phyloP scores from a whole-genome alignment of 2,329 filamentous ascomycete genomes.

The Cercospora zeina region DNA sequence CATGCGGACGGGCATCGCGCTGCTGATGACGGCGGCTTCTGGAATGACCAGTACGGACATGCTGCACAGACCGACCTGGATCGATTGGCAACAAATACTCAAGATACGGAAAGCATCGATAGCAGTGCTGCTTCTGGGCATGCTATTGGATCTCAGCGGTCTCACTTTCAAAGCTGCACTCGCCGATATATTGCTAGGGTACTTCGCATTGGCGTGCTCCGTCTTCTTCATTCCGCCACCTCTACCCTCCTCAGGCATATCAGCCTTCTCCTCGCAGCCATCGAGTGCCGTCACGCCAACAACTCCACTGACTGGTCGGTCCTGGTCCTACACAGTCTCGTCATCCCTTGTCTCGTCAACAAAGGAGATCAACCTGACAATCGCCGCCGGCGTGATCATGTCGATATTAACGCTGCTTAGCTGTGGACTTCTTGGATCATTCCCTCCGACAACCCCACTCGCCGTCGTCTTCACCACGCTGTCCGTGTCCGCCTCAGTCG shows the following conservation, averaged over 20 bases:
- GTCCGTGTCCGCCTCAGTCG: slow-evolving; percentile 47
- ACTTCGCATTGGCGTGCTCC: slow-evolving; percentile 50
- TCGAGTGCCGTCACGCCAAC: slow-evolving; percentile 14
- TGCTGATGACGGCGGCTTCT: slow-evolving; percentile 51
- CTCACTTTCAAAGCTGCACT: slow-evolving; percentile 35
- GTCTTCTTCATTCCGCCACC: slow-evolving; percentile 51
- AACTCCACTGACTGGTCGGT: slow-evolving; percentile 27
- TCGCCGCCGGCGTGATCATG: slow-evolving; percentile 45
- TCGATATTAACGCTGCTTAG: slow-evolving; percentile 42
- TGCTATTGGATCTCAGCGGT: slow-evolving; percentile 40
- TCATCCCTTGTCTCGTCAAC: slow-evolving; percentile 42
- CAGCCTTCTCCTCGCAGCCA: slow-evolving; percentile 7
- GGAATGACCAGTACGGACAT: slow-evolving; percentile 44
- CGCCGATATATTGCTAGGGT: slow-evolving; percentile 47
- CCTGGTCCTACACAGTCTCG: slow-evolving; percentile 24
- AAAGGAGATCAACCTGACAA: slow-evolving; percentile 47
- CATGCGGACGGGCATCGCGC: slow-evolving; percentile 53
- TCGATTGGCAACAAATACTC: slow-evolving; percentile 40
- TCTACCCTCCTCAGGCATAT: slow-evolving; percentile 40
- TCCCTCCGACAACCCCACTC: slow-evolving; percentile 39
- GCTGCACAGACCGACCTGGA: slow-evolving; percentile 20
- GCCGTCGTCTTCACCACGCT: slow-evolving; percentile 44
- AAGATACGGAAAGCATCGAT: slow-evolving; percentile 43
- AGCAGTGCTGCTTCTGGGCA: slow-evolving; percentile 39
- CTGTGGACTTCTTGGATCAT: slow-evolving; percentile 40